Evolutionary conservation across 805 yeast genomes (phyloP), one percentile per base, ranked within the genome.

Genomic region (Sporopachydermia lactativora): DNA sequence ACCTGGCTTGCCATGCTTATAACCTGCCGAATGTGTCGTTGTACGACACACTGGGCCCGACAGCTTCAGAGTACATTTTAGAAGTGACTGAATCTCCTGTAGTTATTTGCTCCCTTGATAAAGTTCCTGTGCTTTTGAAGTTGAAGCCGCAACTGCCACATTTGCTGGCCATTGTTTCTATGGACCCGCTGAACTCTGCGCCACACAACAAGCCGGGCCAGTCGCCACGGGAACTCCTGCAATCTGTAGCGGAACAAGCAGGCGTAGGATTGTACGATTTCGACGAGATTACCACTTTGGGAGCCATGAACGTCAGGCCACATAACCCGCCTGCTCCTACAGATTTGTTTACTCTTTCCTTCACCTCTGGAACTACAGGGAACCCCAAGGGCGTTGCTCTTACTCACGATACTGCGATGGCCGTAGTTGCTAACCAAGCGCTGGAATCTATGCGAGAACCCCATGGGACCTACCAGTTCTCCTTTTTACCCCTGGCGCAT

Each of bases 341-440:
- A 13, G 66, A 70, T 17, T 38, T 70, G 15, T 75, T 73, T 53
- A 76, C 86, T 14, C 70, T 80, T 38, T 73, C 79, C 4, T 79
- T 78, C 54, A 80, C 88, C 2, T 75, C 83, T 0, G 88, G 88
- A 19, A 79, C 88, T 2, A 78, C 86, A 1, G 85, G 85, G 14
- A 57, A 68, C 14, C 88, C 88, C 38, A 79, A 80, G 57, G 88
- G 88, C 41, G 86, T 75, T 14, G 71, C 68, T 16, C 43, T 72
- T 36, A 61, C 71, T 5, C 84, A 79, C 39, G 58, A 60, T 6
- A 68, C 68, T 50, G 64, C 71, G 6, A 61, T 68, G 8, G 67
- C 81, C 2, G 69, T 65, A 4, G 68, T 73, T 35, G 47, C 60
- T 52, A 45, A 68, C 62, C 34, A 51, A 61, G 41, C 62, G 62